Percentiles rank a stretch among this genome's conserved stretches.
Evolutionary conservation across 1,284 basidiomycete species (phyloP).

Genomic region (Omphalotus olearius): DNA sequence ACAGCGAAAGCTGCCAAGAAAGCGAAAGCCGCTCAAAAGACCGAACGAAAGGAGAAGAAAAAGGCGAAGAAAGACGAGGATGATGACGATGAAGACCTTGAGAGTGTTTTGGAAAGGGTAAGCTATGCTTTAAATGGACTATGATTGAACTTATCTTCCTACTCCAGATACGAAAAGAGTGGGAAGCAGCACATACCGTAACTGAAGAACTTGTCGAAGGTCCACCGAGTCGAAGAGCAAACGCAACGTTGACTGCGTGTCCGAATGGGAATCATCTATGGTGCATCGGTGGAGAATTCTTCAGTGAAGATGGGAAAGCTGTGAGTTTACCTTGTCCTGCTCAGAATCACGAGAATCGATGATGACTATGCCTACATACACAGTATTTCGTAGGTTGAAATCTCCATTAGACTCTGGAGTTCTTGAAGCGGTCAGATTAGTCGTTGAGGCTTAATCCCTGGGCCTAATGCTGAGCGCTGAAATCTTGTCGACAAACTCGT

Average conservation of each 20-base stretch:
- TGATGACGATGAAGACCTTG: constrained; percentile 74
- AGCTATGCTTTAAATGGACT: too few species aligned
- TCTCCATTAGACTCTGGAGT: neutral
- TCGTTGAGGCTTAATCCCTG: too few species aligned
- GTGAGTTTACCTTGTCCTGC: constrained; percentile 34
- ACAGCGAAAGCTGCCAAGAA: constrained; percentile 69
- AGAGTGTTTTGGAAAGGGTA: constrained; percentile 76
- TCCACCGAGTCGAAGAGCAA: constrained; percentile 77
- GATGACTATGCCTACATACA: neutral
- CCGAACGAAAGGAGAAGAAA: constrained; percentile 68
- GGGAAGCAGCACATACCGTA: constrained; percentile 71
- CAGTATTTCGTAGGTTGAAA: constrained; percentile 16
- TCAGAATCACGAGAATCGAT: too few species aligned
- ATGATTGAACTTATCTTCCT: too few species aligned
- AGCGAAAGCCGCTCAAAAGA: constrained; percentile 64
- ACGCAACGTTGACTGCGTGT: constrained; percentile 76
- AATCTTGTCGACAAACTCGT: too few species aligned
- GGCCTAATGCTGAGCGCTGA: too few species aligned
- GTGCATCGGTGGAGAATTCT: constrained; percentile 83
- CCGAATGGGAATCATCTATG: constrained; percentile 77
- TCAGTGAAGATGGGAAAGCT: constrained; percentile 77
- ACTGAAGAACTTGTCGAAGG: constrained; percentile 75
- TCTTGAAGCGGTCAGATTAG: too few species aligned
- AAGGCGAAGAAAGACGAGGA: constrained; percentile 51
- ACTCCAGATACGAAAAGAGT: constrained; percentile 71